phyloP scores from a whole-genome alignment of 2,329 filamentous ascomycete species.

The Alternaria hordeiaustralica region DNA sequence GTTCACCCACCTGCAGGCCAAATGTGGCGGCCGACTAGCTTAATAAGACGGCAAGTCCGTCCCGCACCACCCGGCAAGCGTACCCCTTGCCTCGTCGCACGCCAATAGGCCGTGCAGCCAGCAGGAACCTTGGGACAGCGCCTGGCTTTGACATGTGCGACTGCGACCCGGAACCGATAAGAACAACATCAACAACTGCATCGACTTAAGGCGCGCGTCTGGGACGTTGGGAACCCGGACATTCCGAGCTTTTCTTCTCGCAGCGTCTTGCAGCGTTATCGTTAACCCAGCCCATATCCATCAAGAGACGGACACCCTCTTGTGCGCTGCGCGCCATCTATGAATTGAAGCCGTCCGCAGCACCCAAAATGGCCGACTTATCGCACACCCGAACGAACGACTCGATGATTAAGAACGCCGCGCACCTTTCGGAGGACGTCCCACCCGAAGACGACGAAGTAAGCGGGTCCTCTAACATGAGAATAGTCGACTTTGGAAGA shows the following conservation, averaged over 20 bases:
- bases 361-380: conserved; percentile 27
- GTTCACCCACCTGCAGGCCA: not conserved
- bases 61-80: not conserved
- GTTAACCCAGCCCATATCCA: not conserved
- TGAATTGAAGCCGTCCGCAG: not conserved
- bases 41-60: not conserved
- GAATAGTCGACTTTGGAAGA: conserved; percentile 2
- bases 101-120: not conserved
- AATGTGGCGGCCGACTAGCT: not conserved
- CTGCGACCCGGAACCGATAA: not conserved
- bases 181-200: not conserved
- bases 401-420: conserved; percentile 20
- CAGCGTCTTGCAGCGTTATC: not conserved
- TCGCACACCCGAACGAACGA: conserved; percentile 16
- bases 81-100: not conserved
- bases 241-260: not conserved
- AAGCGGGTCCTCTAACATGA: not conserved
- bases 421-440: not conserved
- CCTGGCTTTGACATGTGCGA: not conserved
- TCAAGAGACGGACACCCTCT: not conserved
- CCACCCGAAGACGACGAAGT: not conserved
- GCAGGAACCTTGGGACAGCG: not conserved
- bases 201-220: not conserved
- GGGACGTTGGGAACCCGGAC: not conserved
- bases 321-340: not conserved